Conservation (phyloP, 345 rosid genomes). For the Fremontodendron californicum region DNA sequence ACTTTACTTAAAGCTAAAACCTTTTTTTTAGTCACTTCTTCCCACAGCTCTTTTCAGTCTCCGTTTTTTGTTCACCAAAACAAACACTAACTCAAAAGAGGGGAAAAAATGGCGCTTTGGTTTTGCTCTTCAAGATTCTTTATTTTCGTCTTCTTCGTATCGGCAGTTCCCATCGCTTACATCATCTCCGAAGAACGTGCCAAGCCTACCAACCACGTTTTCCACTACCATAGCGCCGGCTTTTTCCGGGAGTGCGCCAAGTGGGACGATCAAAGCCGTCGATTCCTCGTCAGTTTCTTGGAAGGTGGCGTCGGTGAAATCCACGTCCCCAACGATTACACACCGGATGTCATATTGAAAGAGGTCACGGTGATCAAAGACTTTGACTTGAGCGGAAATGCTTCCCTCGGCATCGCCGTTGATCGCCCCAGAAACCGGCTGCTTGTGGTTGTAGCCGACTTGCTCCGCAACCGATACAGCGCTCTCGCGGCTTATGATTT, state of each 20-base stretch:
- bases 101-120: constrained; percentile 19
- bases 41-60: not conserved
- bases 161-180: constrained; percentile 70
- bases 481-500: constrained; percentile 82
- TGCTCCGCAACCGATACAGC: constrained; percentile 50
- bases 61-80: not conserved
- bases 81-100: not conserved
- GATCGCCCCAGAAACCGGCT: constrained; percentile 71
- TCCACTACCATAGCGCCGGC: constrained; percentile 68
- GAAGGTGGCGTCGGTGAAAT: constrained; percentile 77
- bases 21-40: not conserved
- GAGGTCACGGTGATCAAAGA: constrained; percentile 66
- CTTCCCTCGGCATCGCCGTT: constrained; percentile 59
- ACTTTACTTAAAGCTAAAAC: not conserved
- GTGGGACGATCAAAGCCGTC: constrained; percentile 69
- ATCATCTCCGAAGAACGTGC: constrained; percentile 55
- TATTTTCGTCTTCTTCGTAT: constrained; percentile 41
- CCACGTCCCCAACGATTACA: constrained; percentile 38
- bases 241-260: constrained; percentile 81
- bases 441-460: constrained; percentile 61
- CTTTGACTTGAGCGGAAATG: constrained; percentile 60
- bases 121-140: constrained; percentile 41
- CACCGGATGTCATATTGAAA: constrained; percentile 28
- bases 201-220: constrained; percentile 54
- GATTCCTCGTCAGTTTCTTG: constrained; percentile 76